Evolutionary conservation across 1,139 yeast species (phyloP).

Genomic region (Zygotorulaspora mrakii): DNA sequence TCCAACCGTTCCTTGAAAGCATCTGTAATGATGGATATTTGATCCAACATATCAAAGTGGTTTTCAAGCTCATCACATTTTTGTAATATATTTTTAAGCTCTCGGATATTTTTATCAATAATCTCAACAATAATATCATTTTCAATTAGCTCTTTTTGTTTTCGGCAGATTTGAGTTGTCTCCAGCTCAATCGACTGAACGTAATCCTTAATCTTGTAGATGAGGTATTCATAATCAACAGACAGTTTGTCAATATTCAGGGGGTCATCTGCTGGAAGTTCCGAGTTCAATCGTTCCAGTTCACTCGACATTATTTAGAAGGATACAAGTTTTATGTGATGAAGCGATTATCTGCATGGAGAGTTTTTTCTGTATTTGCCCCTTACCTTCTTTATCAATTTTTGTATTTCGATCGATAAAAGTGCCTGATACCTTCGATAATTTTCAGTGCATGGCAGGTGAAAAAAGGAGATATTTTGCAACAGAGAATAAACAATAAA

Average conservation of each 20-base stretch:
- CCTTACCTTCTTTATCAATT: not conserved
- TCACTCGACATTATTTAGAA: conserved; percentile 1
- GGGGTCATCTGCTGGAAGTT: conserved; percentile 48
- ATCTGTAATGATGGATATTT: conserved; percentile 40
- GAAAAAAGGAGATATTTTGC: conserved; percentile 3
- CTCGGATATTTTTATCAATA: conserved; percentile 45
- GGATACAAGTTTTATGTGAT: no score
- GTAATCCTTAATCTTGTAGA: conserved; percentile 57
- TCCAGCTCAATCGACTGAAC: conserved; percentile 42
- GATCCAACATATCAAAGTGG: conserved; percentile 67
- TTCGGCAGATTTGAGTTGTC: conserved; percentile 38
- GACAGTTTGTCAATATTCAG: conserved; percentile 57
- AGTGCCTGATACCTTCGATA: not conserved
- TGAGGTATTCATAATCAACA: conserved; percentile 56
- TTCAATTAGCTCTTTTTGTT: conserved; percentile 34
- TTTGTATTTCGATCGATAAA: not conserved
- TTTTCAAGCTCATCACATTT: conserved; percentile 55
- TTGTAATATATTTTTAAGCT: conserved; percentile 43
- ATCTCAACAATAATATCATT: conserved; percentile 38
- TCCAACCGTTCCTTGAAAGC: conserved; percentile 32
- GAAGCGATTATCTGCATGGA: no score
- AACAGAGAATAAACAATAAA: not conserved
- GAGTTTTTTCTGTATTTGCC: no score
- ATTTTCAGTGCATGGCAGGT: conserved; percentile 1
- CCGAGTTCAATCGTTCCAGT: conserved; percentile 4